phyloP scores from a whole-genome alignment of 768 basidiomycete genomes.

The Tubosaeta sp. region DNA sequence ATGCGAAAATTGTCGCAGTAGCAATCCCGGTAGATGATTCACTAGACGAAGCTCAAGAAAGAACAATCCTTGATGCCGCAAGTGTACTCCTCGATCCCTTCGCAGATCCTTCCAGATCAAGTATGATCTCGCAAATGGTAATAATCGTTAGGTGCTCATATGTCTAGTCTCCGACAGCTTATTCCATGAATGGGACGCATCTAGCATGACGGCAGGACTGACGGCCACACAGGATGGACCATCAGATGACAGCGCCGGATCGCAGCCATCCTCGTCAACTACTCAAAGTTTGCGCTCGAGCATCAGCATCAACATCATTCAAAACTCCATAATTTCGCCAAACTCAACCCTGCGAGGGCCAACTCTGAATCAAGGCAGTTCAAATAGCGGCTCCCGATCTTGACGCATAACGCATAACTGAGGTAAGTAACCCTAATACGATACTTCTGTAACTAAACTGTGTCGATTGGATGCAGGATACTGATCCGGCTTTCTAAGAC shows the following conservation, averaged over 20 bases:
- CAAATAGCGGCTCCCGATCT: background rate
- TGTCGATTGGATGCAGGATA: too few species aligned
- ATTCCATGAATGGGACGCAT: background rate
- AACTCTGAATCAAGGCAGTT: background rate
- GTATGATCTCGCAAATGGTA: background rate
- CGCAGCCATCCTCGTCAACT: background rate
- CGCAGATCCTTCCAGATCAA: background rate
- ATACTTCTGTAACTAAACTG: too few species aligned
- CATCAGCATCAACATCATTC: background rate
- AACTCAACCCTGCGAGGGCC: background rate
- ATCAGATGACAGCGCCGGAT: background rate
- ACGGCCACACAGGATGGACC: too few species aligned
- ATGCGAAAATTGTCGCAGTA: too few species aligned
- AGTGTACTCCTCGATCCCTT: background rate
- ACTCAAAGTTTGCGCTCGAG: background rate
- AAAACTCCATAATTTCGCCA: background rate
- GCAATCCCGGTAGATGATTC: background rate
- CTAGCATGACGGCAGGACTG: background rate
- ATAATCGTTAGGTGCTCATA: background rate
- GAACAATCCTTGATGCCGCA: background rate
- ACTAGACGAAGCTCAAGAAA: background rate
- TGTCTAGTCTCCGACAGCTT: background rate
- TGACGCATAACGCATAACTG: too few species aligned
- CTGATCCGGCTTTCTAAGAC: too few species aligned
- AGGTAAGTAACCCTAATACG: too few species aligned